Evolutionary conservation across 2,329 filamentous ascomycete species (phyloP).

Genomic region (Thermochaetoides dissita): DNA sequence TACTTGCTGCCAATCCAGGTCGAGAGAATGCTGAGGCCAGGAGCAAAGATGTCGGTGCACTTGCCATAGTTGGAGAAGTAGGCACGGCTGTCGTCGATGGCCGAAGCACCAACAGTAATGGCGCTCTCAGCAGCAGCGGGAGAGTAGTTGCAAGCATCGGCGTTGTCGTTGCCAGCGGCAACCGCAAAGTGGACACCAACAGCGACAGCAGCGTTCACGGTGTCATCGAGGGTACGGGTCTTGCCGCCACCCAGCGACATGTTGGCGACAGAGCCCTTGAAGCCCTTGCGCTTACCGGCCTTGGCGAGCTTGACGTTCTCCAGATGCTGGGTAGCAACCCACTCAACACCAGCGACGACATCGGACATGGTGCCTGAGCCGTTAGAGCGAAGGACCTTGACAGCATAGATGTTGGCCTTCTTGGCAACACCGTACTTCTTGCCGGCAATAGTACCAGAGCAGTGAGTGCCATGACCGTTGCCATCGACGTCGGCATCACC

Average conservation of each 20-base stretch:
- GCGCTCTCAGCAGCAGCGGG: conserved; percentile 84
- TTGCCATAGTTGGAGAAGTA: conserved; percentile 99
- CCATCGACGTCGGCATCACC: conserved; percentile 82
- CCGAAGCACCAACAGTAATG: conserved; percentile 90
- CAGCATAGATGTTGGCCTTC: conserved; percentile 91
- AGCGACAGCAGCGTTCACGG: conserved; percentile 84
- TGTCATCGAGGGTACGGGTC: conserved; percentile 77
- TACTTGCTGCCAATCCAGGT: conserved; percentile 97
- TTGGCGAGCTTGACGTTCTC: conserved; percentile 66
- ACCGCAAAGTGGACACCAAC: conserved; percentile 95
- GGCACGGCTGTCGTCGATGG: conserved; percentile 83
- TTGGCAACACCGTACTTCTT: conserved; percentile 99
- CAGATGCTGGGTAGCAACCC: conserved; percentile 66
- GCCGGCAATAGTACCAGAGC: conserved; percentile 92
- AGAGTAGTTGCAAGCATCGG: conserved; percentile 98
- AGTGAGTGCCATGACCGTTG: conserved; percentile 98
- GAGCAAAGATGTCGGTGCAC: conserved; percentile 98
- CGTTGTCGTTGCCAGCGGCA: conserved; percentile 96
- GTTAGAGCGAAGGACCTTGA: conserved; percentile 96
- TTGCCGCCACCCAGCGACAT: conserved; percentile 99
- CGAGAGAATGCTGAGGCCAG: conserved; percentile 89
- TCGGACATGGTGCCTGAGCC: conserved; percentile 98
- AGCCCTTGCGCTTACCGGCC: conserved; percentile 81
- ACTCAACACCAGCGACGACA: conserved; percentile 96
- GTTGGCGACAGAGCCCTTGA: conserved; percentile 98